A percentile compares a stretch with the other conserved stretches of the same genome.
phyloP scores from a whole-genome alignment of 805 yeast species.

The Debaryomyces castellii region DNA sequence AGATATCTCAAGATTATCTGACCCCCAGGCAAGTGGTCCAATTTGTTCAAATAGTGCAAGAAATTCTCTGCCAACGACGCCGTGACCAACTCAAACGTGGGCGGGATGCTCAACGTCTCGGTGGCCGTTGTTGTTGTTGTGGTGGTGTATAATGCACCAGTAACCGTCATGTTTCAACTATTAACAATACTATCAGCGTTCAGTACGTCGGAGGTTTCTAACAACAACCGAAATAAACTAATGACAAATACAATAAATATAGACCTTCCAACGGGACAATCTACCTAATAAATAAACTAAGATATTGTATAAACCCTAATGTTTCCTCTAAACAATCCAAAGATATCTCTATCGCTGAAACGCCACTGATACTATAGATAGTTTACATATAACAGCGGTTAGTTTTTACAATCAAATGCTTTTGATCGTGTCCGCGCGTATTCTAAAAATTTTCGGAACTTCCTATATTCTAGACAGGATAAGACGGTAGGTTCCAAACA shows the following conservation, averaged over 20 bases:
- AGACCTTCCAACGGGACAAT: not conserved
- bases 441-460: not conserved
- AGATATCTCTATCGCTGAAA: not conserved
- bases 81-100: slow-evolving; percentile 36
- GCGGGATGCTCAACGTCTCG: slow-evolving; percentile 30
- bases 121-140: slow-evolving; percentile 27
- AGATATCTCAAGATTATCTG: slow-evolving; percentile 66
- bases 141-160: slow-evolving; percentile 13
- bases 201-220: not conserved
- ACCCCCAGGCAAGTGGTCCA: slow-evolving; percentile 55
- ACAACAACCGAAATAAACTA: not conserved
- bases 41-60: slow-evolving; percentile 32
- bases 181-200: not conserved
- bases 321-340: not conserved
- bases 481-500: not conserved
- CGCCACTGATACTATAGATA: not conserved
- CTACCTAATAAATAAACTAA: not conserved
- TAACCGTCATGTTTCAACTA: slow-evolving; percentile 4
- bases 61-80: slow-evolving; percentile 33
- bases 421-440: not conserved
- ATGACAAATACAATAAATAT: not conserved
- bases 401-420: not conserved
- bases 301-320: not conserved
- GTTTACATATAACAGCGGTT: not conserved
- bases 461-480: not conserved